phyloP scores from a whole-genome alignment of 169 alveolate species.

The Theileria sp. region DNA sequence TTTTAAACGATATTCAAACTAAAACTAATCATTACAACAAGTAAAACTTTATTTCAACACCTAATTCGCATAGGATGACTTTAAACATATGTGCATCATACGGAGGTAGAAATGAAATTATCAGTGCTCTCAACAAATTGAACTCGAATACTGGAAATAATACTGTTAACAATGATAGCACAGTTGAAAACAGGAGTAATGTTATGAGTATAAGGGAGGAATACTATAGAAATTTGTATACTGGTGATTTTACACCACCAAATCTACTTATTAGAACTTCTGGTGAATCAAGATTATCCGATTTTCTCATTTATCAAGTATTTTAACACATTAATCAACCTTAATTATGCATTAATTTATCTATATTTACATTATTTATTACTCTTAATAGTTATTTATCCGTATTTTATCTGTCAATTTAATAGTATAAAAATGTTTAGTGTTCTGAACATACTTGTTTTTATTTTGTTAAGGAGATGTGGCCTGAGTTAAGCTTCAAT shows the following conservation, averaged over 20 bases:
- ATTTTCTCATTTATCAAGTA: constrained; percentile 84
- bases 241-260: constrained; percentile 80
- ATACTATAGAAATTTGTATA: constrained; percentile 65
- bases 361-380: no score
- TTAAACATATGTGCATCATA: constrained; percentile 60
- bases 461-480: constrained; percentile 68
- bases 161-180: background rate
- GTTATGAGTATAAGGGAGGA: background rate
- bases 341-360: no score
- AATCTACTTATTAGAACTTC: constrained; percentile 84
- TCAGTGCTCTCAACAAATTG: constrained; percentile 28
- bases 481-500: constrained; percentile 72
- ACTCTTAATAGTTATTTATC: background rate
- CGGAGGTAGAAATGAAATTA: constrained; percentile 63
- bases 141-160: background rate
- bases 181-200: background rate
- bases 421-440: constrained; percentile 33
- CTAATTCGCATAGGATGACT: constrained; percentile 12
- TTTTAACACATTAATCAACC: background rate
- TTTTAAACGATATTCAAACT: constrained; percentile 57
- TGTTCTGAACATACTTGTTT: constrained; percentile 76
- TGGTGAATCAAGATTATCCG: constrained; percentile 87
- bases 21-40: constrained; percentile 58
- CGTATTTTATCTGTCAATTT: background rate
- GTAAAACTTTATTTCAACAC: constrained; percentile 31